phyloP scores from a whole-genome alignment of 164 flowering plant genomes.

The Warburgia ugandensis region DNA sequence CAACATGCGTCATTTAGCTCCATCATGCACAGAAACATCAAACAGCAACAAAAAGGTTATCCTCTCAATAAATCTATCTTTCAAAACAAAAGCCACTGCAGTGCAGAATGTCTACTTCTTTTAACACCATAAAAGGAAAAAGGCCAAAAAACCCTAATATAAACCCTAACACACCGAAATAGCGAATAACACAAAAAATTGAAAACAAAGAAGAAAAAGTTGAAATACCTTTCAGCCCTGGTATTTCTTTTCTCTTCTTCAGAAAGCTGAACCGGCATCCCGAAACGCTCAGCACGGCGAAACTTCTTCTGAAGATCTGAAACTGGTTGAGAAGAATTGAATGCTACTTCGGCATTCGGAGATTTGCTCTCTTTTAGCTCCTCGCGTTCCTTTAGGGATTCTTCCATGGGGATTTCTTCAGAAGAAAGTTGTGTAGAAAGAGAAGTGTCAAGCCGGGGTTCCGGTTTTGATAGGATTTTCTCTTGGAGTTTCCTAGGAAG shows the following conservation, averaged over 20 bases:
- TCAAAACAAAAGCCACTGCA: too few species aligned
- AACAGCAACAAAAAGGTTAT: too few species aligned
- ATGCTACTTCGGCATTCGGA: constrained; percentile 2
- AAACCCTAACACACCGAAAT: background rate
- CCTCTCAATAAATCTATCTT: too few species aligned
- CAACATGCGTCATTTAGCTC: too few species aligned
- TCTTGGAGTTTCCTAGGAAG: constrained; percentile 5
- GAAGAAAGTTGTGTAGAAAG: background rate
- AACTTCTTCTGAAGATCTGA: constrained; percentile 32
- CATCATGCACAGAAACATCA: too few species aligned
- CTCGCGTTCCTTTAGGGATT: background rate
- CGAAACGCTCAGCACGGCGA: constrained; percentile 40
- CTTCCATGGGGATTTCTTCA: background rate
- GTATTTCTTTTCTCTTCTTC: constrained; percentile 37
- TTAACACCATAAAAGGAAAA: background rate
- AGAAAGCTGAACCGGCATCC: constrained; percentile 33
- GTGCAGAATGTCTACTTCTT: too few species aligned
- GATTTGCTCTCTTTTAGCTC: constrained; percentile 1
- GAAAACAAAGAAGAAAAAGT: background rate
- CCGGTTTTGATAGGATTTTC: background rate
- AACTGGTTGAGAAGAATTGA: background rate
- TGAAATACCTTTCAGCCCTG: constrained; percentile 32
- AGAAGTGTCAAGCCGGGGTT: background rate
- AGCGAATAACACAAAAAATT: background rate
- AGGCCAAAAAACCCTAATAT: background rate